These are phyloP conservation scores for Aspergillus bridgeri DNA, from an alignment of 495 filamentous ascomycete species.

Conservation along the genomic window DNA sequence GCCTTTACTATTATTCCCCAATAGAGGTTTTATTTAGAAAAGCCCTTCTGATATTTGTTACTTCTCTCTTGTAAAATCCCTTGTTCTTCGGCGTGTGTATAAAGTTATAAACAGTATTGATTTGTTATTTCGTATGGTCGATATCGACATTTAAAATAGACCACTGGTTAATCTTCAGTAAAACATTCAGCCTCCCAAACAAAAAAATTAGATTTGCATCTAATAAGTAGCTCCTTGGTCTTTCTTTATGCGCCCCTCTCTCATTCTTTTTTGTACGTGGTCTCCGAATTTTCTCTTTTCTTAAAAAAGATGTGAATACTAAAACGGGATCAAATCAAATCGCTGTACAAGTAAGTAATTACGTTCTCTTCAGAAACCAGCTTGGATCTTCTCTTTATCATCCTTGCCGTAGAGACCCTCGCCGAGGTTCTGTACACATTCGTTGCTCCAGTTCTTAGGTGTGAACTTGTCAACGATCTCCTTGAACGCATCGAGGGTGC, in stretches of 20 bases:
- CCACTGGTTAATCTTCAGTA: neutral
- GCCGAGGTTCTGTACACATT: conserved; percentile 67
- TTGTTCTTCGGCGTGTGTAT: neutral
- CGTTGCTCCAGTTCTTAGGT: conserved; percentile 71
- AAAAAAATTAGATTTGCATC: too few species aligned
- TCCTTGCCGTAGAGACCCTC: conserved; percentile 39
- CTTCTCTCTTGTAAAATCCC: neutral
- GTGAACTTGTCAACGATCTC: conserved; percentile 86
- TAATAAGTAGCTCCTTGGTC: too few species aligned
- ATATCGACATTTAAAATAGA: neutral
- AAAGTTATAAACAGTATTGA: neutral
- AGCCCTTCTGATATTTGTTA: too few species aligned
- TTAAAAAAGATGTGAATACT: too few species aligned
- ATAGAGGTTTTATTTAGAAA: neutral
- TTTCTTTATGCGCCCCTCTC: too few species aligned
- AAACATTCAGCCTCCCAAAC: too few species aligned
- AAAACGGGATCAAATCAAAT: neutral
- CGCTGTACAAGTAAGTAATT: neutral
- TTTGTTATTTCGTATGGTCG: neutral
- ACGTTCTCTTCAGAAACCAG: conserved; percentile 30
- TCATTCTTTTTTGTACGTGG: neutral
- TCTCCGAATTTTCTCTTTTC: too few species aligned
- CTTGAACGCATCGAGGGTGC: conserved; percentile 91
- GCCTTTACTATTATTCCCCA: neutral
- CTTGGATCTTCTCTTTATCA: conserved; percentile 27